phyloP scores from a whole-genome alignment of 139 green algal species.

The Chlamydomonas schloesseri region DNA sequence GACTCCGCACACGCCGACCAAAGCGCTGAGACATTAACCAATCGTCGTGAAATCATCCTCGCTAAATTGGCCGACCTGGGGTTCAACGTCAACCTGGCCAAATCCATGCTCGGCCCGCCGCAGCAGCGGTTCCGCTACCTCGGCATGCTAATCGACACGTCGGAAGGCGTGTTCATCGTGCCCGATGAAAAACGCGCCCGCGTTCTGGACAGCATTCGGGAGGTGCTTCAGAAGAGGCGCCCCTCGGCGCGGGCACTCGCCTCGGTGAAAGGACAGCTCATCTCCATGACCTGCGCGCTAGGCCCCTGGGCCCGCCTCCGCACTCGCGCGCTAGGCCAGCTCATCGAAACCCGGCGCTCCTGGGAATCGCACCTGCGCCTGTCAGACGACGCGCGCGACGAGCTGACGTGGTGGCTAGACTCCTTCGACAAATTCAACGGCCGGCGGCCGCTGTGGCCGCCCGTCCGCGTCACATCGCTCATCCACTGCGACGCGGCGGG shows the following conservation, averaged over 20 bases:
- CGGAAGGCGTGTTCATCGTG: background rate
- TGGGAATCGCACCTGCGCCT: background rate
- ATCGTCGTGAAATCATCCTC: background rate
- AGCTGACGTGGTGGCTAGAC: slow-evolving; percentile 9
- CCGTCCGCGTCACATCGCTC: background rate
- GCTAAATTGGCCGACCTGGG: background rate
- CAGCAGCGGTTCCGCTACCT: slow-evolving; percentile 1
- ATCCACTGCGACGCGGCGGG: slow-evolving; percentile 38
- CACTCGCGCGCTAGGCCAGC: background rate
- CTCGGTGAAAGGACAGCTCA: background rate
- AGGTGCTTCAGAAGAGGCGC: background rate
- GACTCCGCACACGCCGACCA: background rate
- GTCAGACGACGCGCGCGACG: background rate
- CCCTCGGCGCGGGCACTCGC: background rate
- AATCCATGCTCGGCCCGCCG: background rate
- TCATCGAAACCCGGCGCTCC: background rate
- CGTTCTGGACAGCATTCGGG: background rate
- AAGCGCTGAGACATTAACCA: background rate
- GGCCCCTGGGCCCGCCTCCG: background rate
- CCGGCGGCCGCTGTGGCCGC: background rate
- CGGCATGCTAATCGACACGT: background rate
- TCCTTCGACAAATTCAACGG: slow-evolving; percentile 34
- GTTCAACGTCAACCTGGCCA: background rate
- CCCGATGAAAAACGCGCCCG: slow-evolving; percentile 5
- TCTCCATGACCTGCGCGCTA: background rate